A percentile compares a stretch with the other conserved stretches of the same genome.
Conservation (phyloP, 2,329 filamentous ascomycete genomes). For the Scedosporium minutisporum region DNA sequence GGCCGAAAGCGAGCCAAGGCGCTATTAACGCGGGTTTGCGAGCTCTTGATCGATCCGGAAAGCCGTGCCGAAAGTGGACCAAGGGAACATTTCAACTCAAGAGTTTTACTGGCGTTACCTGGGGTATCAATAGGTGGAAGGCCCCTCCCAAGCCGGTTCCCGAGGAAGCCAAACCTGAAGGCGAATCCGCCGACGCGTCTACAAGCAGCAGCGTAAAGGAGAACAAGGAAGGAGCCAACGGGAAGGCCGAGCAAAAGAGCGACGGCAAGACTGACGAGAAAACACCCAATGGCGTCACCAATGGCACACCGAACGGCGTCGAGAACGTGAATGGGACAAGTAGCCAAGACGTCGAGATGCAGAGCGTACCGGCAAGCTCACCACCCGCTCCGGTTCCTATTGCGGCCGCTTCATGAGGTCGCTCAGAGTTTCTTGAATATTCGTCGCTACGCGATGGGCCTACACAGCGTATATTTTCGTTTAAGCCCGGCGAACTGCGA, state of each 20-base stretch:
- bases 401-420: slow-evolving; percentile 27
- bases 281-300: slow-evolving; percentile 1
- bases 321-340: slow-evolving; percentile 36
- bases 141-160: slow-evolving; percentile 52
- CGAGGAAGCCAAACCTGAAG: slow-evolving; percentile 32
- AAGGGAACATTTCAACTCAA: slow-evolving; percentile 76
- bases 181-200: slow-evolving; percentile 11
- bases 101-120: slow-evolving; percentile 81
- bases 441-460: no score
- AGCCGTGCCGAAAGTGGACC: slow-evolving; percentile 86
- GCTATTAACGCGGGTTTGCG: slow-evolving; percentile 95
- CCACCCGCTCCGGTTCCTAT: slow-evolving; percentile 37
- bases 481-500: neutral
- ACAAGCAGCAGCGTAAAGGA: slow-evolving; percentile 50
- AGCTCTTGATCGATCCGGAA: slow-evolving; percentile 83
- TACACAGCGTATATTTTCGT: no score
- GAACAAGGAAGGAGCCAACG: slow-evolving; percentile 41
- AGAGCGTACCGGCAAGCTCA: slow-evolving; percentile 41
- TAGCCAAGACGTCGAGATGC: slow-evolving; percentile 42
- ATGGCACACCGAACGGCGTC: slow-evolving; percentile 6
- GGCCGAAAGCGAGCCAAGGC: slow-evolving; percentile 91
- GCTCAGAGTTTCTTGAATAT: no score
- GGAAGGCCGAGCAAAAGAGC: slow-evolving; percentile 40
- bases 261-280: slow-evolving; percentile 31
- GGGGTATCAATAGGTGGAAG: slow-evolving; percentile 76